Evolutionary conservation across 2,329 filamentous ascomycete species (phyloP).

Genomic region (Calonectria naviculata): DNA sequence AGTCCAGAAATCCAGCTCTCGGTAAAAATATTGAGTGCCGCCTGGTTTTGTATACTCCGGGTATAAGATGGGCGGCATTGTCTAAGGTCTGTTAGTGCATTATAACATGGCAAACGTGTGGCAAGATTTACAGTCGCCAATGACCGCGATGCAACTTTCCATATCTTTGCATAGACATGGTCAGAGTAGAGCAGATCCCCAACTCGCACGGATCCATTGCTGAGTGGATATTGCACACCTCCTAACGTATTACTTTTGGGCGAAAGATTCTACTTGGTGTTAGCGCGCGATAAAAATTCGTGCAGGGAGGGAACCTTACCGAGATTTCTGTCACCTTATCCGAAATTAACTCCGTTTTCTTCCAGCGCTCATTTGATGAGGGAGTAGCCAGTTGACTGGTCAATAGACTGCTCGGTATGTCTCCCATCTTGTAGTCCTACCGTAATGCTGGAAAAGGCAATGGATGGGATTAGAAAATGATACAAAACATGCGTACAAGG

Average conservation of each 20-base stretch:
- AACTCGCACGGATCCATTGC: neutral
- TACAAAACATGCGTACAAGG: too few relatives aligned
- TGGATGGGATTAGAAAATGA: neutral
- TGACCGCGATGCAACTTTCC: constrained; percentile 19
- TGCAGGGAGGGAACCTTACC: too few relatives aligned
- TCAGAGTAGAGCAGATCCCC: constrained; percentile 1
- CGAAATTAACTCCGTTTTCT: neutral
- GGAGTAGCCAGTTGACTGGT: neutral
- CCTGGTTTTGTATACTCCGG: constrained; percentile 53
- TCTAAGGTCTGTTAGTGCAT: neutral
- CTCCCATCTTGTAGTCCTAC: neutral
- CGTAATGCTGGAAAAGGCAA: too few relatives aligned
- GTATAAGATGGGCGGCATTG: constrained; percentile 37
- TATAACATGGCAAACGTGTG: too few relatives aligned
- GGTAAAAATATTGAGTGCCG: constrained; percentile 50
- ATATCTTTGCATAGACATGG: constrained; percentile 16
- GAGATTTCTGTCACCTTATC: neutral
- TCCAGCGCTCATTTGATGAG: neutral
- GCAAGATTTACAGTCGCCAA: neutral
- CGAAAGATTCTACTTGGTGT: neutral
- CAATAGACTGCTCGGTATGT: neutral
- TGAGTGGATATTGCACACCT: neutral
- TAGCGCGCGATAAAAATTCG: neutral
- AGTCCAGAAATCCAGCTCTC: constrained; percentile 57
- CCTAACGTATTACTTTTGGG: neutral